These are phyloP conservation scores for Metarhizium anisopliae DNA, from an alignment of 2,329 filamentous ascomycete genomes.

Conservation along the genomic window DNA sequence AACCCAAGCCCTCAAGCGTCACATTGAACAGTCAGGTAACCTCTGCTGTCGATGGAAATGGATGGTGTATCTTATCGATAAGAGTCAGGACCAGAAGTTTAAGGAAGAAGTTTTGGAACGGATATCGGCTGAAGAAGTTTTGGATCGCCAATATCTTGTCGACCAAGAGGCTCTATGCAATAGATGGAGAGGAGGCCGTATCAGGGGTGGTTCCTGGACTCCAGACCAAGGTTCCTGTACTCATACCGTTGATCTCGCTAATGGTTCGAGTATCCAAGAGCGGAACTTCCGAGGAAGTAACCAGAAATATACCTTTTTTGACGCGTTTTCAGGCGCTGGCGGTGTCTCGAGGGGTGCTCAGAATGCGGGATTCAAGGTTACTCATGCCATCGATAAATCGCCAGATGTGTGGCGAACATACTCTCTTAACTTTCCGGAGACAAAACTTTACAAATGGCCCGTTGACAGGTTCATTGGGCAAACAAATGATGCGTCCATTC, in stretches of 20 bases:
- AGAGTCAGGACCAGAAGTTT: constrained; percentile 14
- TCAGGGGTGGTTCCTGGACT: constrained; percentile 23
- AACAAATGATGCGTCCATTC: constrained; percentile 18
- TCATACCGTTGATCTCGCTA: not conserved
- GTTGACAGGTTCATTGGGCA: constrained; percentile 39
- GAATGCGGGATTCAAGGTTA: constrained; percentile 45
- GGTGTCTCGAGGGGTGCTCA: constrained; percentile 59
- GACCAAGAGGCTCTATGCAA: constrained; percentile 23
- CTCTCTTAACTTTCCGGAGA: constrained; percentile 44
- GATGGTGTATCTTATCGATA: constrained; percentile 13
- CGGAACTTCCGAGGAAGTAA: constrained; percentile 7
- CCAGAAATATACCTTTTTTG: constrained; percentile 57
- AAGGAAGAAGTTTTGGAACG: constrained; percentile 28
- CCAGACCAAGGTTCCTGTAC: not conserved
- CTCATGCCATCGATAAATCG: constrained; percentile 57
- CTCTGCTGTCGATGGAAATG: constrained; percentile 40
- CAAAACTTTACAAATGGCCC: constrained; percentile 37
- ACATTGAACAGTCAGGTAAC: constrained; percentile 4
- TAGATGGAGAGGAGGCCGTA: constrained; percentile 20
- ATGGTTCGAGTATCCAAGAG: not conserved
- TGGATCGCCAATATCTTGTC: constrained; percentile 18
- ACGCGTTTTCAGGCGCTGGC: constrained; percentile 65
- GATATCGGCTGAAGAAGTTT: constrained; percentile 21
- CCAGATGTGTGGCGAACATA: constrained; percentile 49
- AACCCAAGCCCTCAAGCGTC: not conserved